Evolutionary conservation across 495 filamentous ascomycete genomes (phyloP), one percentile per base, ranked within the genome.

Genomic region (Penicillium dipodomyicola): DNA sequence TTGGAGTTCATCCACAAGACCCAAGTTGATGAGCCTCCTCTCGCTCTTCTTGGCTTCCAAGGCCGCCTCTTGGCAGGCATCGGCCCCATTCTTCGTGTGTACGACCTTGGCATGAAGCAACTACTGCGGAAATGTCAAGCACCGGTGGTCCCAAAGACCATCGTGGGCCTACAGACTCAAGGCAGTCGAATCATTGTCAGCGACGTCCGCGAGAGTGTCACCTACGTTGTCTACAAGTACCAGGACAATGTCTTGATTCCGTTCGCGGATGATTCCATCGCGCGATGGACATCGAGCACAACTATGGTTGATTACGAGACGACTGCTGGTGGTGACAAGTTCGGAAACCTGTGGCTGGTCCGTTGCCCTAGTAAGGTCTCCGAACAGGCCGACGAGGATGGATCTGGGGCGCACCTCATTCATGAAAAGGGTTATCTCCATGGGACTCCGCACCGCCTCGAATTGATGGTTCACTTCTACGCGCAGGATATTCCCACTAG

Each of bases 271-370:
- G 95, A 99, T 68, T 85, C 85, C 15, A 77, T 97, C 54, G 78
- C 92, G 35, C 85, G 95, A 22, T 97, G 89, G 88, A 96, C 90
- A 1, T 92, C 89, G 1, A 84, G 86, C 45, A 89, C 86, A 1
- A 81, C 90, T 6, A 96, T 97, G 93, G 86, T 97, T 1, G 95
- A 99, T 68, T 99, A 99, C 72, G 94, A 97, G 68, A 96, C 93
- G 1, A 85, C 88, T 17, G 94, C 91, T 11, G 94, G 92, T 33
- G 95, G 95, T 41, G 95, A 99, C 75, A 96, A 96, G 67, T 99
- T 99, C 58, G 95, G 95, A 44, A 97, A 97, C 63, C 65, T 99
- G 3, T 97, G 91, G 91, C 80, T 97, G 37, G 68, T 97, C 54
- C 88, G 95, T 11, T 93, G 89, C 63, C 91, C 95, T 0, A 82